These are phyloP conservation scores for Phytopythium delawarense DNA, from an alignment of 352 stramenopile genomes.

Conservation along the genomic window DNA sequence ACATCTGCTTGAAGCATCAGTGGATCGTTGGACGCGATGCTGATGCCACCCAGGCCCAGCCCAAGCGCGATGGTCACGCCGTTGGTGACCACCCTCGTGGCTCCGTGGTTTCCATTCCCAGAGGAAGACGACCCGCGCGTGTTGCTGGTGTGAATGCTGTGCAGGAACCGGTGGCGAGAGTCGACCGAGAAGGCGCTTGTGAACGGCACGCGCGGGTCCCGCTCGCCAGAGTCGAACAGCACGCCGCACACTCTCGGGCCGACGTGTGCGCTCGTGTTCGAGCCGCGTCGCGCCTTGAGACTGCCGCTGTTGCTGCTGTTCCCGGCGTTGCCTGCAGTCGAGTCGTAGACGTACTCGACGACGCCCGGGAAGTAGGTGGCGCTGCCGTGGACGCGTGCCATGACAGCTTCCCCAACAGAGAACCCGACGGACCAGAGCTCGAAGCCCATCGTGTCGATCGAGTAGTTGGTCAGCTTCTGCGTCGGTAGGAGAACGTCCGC, in stretches of 20 bases:
- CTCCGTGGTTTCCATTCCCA: slow-evolving; percentile 9
- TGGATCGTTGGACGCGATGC: not conserved
- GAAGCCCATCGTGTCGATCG: slow-evolving; percentile 73
- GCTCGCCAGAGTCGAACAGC: slow-evolving; percentile 67
- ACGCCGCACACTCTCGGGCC: slow-evolving; percentile 49
- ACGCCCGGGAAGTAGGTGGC: slow-evolving; percentile 55
- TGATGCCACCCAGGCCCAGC: slow-evolving; percentile 1
- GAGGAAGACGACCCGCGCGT: slow-evolving; percentile 42
- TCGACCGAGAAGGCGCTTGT: slow-evolving; percentile 70
- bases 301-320: not conserved
- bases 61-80: slow-evolving; percentile 18
- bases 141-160: slow-evolving; percentile 29
- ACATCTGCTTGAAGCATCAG: not conserved
- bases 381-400: slow-evolving; percentile 52
- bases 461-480: slow-evolving; percentile 73
- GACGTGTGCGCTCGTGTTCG: not conserved
- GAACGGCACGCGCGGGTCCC: slow-evolving; percentile 56
- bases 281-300: not conserved
- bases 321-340: slow-evolving; percentile 3
- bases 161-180: slow-evolving; percentile 32
- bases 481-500: slow-evolving; percentile 43
- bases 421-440: slow-evolving; percentile 56
- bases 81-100: slow-evolving; percentile 1
- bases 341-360: slow-evolving; percentile 52
- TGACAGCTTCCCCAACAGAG: slow-evolving; percentile 49